These are phyloP conservation scores for Teunomyces aglyptinius DNA, from an alignment of 805 yeast genomes.

Conservation along the genomic window DNA sequence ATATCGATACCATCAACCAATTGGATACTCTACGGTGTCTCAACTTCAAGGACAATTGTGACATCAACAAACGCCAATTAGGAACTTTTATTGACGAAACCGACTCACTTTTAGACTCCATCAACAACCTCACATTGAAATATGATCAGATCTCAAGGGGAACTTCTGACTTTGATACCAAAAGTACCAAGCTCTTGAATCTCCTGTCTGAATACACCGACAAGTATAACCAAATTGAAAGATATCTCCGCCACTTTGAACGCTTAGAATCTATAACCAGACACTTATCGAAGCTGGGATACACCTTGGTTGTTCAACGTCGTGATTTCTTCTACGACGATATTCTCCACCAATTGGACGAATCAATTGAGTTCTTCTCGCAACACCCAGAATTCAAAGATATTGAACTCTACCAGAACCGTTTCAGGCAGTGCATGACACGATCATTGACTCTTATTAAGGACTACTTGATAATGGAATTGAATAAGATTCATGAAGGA, in stretches of 20 bases:
- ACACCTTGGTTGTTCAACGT: slow-evolving; percentile 59
- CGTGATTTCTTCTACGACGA: slow-evolving; percentile 40
- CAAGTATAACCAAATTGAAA: slow-evolving; percentile 45
- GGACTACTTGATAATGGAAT: slow-evolving; percentile 55
- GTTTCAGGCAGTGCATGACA: slow-evolving; percentile 81
- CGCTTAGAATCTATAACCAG: slow-evolving; percentile 68
- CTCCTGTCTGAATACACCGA: slow-evolving; percentile 43
- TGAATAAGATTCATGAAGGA: slow-evolving; percentile 31
- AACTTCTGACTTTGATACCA: slow-evolving; percentile 61
- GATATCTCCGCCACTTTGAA: slow-evolving; percentile 60
- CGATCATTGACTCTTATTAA: slow-evolving; percentile 74
- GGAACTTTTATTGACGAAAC: slow-evolving; percentile 45
- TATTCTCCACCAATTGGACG: slow-evolving; percentile 57
- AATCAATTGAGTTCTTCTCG: slow-evolving; percentile 60
- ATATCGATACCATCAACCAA: slow-evolving; percentile 40
- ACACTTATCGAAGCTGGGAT: slow-evolving; percentile 63
- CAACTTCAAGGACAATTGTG: slow-evolving; percentile 36
- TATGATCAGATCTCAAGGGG: slow-evolving; percentile 60
- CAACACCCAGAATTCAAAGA: slow-evolving; percentile 58
- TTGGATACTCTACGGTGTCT: slow-evolving; percentile 22
- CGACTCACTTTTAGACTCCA: slow-evolving; percentile 39
- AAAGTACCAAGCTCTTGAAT: slow-evolving; percentile 49
- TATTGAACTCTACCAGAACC: slow-evolving; percentile 60
- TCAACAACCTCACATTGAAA: slow-evolving; percentile 48
- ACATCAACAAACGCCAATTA: slow-evolving; percentile 19